Percentiles rank a stretch among this genome's conserved stretches.
These are phyloP conservation scores for Chlamydomonas asymmetrica DNA, from an alignment of 139 green algal species.

Conservation along the genomic window DNA sequence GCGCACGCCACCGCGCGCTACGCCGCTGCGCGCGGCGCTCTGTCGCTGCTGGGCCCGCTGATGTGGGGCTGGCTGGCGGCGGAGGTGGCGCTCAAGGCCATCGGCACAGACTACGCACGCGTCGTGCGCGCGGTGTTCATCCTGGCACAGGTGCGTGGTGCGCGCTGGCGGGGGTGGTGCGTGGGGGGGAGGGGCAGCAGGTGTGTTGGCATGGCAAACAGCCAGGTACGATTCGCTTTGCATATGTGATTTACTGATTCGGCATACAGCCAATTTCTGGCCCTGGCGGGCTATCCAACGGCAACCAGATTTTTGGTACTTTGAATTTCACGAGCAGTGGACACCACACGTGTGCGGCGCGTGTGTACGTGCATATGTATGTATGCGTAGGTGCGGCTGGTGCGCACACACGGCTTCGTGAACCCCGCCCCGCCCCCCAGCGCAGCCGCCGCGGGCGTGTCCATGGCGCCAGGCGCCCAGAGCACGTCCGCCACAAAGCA, in stretches of 20 bases:
- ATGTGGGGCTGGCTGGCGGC: constrained; percentile 82
- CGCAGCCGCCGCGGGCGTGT: too few species aligned
- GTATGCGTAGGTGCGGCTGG: constrained; percentile 21
- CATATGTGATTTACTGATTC: background rate
- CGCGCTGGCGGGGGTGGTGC: background rate
- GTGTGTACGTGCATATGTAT: background rate
- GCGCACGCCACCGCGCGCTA: constrained; percentile 60
- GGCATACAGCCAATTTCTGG: background rate
- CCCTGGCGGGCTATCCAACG: too few species aligned
- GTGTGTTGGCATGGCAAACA: background rate
- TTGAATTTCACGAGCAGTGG: background rate
- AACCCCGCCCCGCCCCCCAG: too few species aligned
- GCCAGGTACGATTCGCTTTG: background rate
- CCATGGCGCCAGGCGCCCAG: too few species aligned
- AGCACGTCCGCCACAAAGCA: too few species aligned
- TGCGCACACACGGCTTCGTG: constrained; percentile 41
- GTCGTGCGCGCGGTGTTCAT: constrained; percentile 73
- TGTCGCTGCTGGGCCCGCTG: constrained; percentile 69
- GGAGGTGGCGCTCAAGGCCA: constrained; percentile 69
- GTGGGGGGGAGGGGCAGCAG: background rate
- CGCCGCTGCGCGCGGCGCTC: constrained; percentile 56
- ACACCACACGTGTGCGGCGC: background rate
- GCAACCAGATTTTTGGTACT: background rate
- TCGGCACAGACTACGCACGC: constrained; percentile 80
- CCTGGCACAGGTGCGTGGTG: constrained; percentile 67